Evolutionary conservation across 371 early-diverging fungal genomes (phyloP).

Genomic region (Capniomyces stellatus): DNA sequence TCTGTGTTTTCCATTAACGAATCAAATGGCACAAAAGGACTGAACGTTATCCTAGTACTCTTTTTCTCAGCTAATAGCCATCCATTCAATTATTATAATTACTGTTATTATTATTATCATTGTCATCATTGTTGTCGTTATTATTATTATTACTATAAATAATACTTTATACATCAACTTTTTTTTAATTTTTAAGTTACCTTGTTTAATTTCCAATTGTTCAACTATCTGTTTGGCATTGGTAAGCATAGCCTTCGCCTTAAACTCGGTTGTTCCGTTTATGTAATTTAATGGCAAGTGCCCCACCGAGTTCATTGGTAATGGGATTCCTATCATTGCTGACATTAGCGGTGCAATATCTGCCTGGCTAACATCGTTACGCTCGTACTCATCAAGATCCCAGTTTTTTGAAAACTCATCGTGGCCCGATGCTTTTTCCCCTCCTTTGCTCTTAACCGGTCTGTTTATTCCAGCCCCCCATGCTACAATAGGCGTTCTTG

Average conservation of each 20-base stretch:
- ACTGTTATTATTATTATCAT: too few relatives aligned
- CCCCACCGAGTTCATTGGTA: conserved; percentile 87
- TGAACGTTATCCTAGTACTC: conserved; percentile 52
- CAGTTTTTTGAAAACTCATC: conserved; percentile 53
- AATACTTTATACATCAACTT: too few relatives aligned
- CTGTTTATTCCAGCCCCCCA: conserved; percentile 79
- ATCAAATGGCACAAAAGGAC: conserved; percentile 43
- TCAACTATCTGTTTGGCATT: conserved; percentile 72
- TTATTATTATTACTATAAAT: too few relatives aligned
- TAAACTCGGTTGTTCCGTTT: conserved; percentile 37
- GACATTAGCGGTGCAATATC: conserved; percentile 94
- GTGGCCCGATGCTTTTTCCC: conserved; percentile 25
- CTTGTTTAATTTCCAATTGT: conserved; percentile 68
- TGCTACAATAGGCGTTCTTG: conserved; percentile 78
- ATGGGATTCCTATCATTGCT: conserved; percentile 59
- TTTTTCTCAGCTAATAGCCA: conserved; percentile 58
- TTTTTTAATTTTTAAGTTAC: too few relatives aligned
- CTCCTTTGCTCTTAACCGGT: background rate
- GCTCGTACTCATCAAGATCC: conserved; percentile 28
- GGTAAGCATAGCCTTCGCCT: conserved; percentile 49
- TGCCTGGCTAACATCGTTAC: conserved; percentile 78
- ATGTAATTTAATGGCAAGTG: conserved; percentile 63
- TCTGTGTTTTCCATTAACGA: conserved; percentile 29
- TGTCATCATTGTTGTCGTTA: too few relatives aligned
- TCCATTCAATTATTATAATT: too few relatives aligned